These are phyloP conservation scores for Peronospora farinosa DNA, from an alignment of 352 stramenopile species.

Conservation along the genomic window DNA sequence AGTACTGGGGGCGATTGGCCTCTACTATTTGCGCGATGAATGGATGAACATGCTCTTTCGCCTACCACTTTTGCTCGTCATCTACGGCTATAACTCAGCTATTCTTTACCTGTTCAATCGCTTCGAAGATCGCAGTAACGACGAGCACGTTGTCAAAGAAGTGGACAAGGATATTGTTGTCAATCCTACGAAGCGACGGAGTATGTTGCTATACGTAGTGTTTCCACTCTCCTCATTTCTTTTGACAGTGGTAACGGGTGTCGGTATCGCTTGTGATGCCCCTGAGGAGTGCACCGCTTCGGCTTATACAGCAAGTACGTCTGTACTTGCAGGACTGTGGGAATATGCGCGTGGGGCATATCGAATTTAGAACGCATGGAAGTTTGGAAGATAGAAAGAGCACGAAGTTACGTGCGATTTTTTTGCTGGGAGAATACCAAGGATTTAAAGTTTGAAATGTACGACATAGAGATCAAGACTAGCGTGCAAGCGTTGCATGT, in stretches of 20 bases:
- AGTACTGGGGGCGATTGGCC: slow-evolving; percentile 30
- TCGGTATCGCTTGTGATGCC: slow-evolving; percentile 68
- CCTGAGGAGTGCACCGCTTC: slow-evolving; percentile 50
- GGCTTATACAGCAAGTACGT: slow-evolving; percentile 27
- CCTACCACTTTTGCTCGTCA: slow-evolving; percentile 53
- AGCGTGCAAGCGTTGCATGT: background rate
- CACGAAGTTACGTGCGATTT: slow-evolving; percentile 17
- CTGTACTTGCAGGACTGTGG: slow-evolving; percentile 32
- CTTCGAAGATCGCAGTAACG: slow-evolving; percentile 21
- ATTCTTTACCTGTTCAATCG: slow-evolving; percentile 51
- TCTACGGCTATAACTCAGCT: slow-evolving; percentile 67
- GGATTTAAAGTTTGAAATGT: slow-evolving; percentile 17
- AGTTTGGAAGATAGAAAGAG: slow-evolving; percentile 15
- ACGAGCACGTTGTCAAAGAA: slow-evolving; percentile 13
- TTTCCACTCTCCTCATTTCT: slow-evolving; percentile 59
- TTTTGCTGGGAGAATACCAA: slow-evolving; percentile 23
- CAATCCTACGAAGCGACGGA: slow-evolving; percentile 30
- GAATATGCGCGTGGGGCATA: slow-evolving; percentile 43
- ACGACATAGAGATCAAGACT: slow-evolving; percentile 12
- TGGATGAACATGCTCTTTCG: slow-evolving; percentile 82
- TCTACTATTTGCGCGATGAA: slow-evolving; percentile 65
- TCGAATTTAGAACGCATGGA: slow-evolving; percentile 35
- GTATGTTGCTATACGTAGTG: slow-evolving; percentile 45
- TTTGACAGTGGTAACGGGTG: slow-evolving; percentile 51
- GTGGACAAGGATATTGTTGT: slow-evolving; percentile 14